A percentile compares a stretch with the other conserved stretches of the same genome.
These are phyloP conservation scores for Calendula officinalis DNA, from an alignment of 129 eudicot genomes.

Conservation along the genomic window DNA sequence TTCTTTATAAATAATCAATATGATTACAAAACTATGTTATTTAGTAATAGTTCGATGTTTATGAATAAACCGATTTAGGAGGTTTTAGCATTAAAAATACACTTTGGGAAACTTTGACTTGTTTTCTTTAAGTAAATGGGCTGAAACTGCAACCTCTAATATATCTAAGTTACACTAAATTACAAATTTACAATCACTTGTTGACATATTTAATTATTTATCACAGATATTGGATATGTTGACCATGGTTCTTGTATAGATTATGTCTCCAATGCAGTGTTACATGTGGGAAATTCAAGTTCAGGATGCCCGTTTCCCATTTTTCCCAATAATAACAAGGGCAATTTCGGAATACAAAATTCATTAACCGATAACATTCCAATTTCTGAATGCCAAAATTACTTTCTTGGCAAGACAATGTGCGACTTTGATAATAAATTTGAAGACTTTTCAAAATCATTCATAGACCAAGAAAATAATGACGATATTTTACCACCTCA, in stretches of 20 bases:
- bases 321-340: conserved; percentile 23
- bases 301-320: conserved; percentile 34
- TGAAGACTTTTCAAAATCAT: conserved; percentile 43
- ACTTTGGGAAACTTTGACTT: neutral
- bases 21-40: neutral
- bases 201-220: conserved; percentile 2
- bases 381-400: conserved; percentile 35
- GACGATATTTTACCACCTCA: conserved; percentile 22
- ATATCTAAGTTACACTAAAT: neutral
- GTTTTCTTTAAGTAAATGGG: neutral
- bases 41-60: neutral
- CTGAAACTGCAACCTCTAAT: neutral
- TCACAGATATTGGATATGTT: conserved; percentile 59
- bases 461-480: conserved; percentile 27
- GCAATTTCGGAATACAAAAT: conserved; percentile 30
- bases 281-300: conserved; percentile 35
- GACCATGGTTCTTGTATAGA: conserved; percentile 47
- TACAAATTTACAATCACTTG: neutral
- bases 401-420: conserved; percentile 25
- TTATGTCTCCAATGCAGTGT: conserved; percentile 43
- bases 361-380: conserved; percentile 32
- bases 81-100: neutral
- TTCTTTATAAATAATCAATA: neutral
- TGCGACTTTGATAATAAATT: conserved; percentile 31
- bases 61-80: too few relatives aligned